Base-by-base conservation (phyloP, 2,329 filamentous ascomycete species). In the Cladobotryum protrusum region DNA sequence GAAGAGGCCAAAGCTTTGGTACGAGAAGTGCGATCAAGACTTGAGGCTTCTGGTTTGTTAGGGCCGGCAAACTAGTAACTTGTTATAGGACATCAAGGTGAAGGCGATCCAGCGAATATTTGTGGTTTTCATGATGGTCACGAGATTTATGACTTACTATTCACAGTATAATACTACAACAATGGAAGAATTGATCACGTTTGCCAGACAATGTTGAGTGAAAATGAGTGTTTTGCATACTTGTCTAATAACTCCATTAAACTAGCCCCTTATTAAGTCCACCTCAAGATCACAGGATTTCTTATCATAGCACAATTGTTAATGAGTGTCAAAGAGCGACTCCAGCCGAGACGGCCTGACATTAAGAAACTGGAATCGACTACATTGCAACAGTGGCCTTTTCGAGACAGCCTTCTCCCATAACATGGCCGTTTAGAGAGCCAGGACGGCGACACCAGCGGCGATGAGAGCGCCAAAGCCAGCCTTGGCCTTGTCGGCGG, bases 1-100 rank as follows among this genome's bases (percentile, higher is more conserved):
- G 93, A 99, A 65, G 93, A 99, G 68, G 93, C 93, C 24, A 97
- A 97, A 71, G 89, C 90, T 3, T 72, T 97, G 58, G 87, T 96
- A 54, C 79, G 89, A 54, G 92, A 97, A 67, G 85, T 95, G 12
- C 79, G 91, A 58, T 86, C 86, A 4, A 79, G 87, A 57, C 78
- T 90, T 67, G 86, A 89, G 45, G 69, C 66, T n/a, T 62, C 64
- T 9, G 68, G 60, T 15, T 56, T 63, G 56, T 53, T 67, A 48
- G 61, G 59, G 20, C 43, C 58, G 54, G 44, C 52, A 15, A 40
- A 56, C 45, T 58, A 55, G 57, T 20, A 32, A 45, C 32, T 49
- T 29, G 44, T 45, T 36, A n/a, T 18, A 15, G 34, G 12, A 47
- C 13, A 14, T 18, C 20, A 18, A 48, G 12, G 37, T 15, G 17